phyloP scores from a whole-genome alignment of 345 rosid genomes.

The Raphanus sativus region DNA sequence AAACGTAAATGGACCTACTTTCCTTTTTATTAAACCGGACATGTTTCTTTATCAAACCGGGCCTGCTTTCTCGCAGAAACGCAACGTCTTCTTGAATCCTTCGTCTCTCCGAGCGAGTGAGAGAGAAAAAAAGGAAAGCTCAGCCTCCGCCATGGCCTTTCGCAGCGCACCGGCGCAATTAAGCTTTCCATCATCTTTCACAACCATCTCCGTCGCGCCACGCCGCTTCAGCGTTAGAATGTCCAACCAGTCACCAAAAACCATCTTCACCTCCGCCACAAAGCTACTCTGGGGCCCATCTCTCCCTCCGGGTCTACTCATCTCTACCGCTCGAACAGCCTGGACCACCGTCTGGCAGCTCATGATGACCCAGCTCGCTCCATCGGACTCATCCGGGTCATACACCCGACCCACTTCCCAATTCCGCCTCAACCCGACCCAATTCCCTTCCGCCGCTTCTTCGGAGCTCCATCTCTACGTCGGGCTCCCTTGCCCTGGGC shows the following conservation, averaged over 20 bases:
- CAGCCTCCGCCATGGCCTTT: conserved; percentile 35
- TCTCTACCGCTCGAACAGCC: conserved; percentile 70
- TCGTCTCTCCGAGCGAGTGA: not conserved
- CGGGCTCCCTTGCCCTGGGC: conserved; percentile 96
- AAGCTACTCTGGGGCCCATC: conserved; percentile 87
- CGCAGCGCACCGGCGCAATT: conserved; percentile 18
- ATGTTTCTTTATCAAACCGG: too few species aligned
- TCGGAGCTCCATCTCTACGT: conserved; percentile 76
- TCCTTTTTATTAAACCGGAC: too few species aligned
- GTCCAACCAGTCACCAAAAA: conserved; percentile 39
- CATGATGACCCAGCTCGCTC: conserved; percentile 94
- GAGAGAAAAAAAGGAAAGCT: not conserved
- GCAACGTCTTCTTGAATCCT: conserved; percentile 9
- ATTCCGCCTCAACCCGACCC: conserved; percentile 55
- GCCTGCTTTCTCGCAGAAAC: too few species aligned
- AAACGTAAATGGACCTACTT: too few species aligned
- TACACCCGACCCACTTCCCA: conserved; percentile 77
- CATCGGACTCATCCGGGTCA: conserved; percentile 74
- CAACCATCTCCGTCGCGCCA: not conserved
- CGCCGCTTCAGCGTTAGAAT: conserved; percentile 44
- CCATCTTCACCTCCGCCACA: conserved; percentile 49
- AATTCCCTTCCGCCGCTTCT: conserved; percentile 35
- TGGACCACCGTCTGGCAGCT: conserved; percentile 80
- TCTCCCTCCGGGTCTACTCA: conserved; percentile 85
- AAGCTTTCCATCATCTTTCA: conserved; percentile 24